A percentile compares a stretch with the other conserved stretches of the same genome.
These are phyloP conservation scores for Cystobasidium tubakii DNA, from an alignment of 768 basidiomycete genomes.

Conservation along the genomic window DNA sequence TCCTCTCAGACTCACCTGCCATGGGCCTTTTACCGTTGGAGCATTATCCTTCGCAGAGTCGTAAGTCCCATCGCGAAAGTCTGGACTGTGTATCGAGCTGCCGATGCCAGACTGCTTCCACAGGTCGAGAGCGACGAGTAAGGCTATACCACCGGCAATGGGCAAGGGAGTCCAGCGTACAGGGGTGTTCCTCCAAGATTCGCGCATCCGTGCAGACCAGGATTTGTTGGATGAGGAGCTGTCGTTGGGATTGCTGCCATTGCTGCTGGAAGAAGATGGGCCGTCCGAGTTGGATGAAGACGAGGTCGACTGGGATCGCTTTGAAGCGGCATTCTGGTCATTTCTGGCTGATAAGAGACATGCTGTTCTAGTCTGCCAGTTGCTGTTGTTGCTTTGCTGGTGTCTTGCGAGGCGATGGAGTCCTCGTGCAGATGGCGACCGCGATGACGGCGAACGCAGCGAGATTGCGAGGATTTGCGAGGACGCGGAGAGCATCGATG, in stretches of 20 bases:
- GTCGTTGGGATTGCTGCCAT: neutral
- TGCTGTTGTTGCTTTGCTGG: neutral
- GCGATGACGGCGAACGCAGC: too few species aligned
- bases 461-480: too few species aligned
- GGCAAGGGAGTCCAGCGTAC: conserved; percentile 35
- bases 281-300: neutral
- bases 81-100: neutral
- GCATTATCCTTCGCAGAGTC: conserved; percentile 56
- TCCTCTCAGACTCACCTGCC: conserved; percentile 63
- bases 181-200: conserved; percentile 10
- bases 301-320: neutral
- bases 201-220: conserved; percentile 55
- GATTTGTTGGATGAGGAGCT: neutral
- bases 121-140: conserved; percentile 43
- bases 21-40: conserved; percentile 70
- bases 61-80: conserved; percentile 34
- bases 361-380: neutral
- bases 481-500: too few species aligned
- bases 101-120: conserved; percentile 39
- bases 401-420: too few species aligned
- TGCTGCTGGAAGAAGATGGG: neutral
- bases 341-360: neutral
- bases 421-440: too few species aligned
- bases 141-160: conserved; percentile 43
- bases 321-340: neutral